Evolutionary conservation across 306 rosid genomes (phyloP).

Genomic region (Purshia tridentata): DNA sequence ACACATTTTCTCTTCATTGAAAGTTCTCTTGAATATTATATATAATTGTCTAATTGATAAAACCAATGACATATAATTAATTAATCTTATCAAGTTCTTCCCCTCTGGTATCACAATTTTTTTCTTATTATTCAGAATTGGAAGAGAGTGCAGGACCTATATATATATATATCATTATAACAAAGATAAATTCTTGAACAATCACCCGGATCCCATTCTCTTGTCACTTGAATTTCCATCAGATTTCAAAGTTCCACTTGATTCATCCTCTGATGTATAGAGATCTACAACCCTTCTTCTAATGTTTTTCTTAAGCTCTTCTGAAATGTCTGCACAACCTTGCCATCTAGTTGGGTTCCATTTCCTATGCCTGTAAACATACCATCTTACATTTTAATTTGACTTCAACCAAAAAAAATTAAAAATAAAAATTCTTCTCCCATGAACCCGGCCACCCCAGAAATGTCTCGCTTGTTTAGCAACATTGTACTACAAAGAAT

Average conservation of each 20-base stretch:
- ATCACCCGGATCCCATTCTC: slow-evolving; percentile 72
- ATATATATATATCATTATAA: no score
- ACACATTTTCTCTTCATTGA: no score
- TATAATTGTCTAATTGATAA: no score
- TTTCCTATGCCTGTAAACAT: slow-evolving; percentile 59
- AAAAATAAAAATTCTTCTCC: no score
- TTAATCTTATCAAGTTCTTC: slow-evolving; percentile 33
- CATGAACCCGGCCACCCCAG: no score
- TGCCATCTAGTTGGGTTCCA: slow-evolving; percentile 61
- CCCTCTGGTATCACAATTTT: slow-evolving; percentile 27
- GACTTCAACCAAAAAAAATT: slow-evolving; percentile 40
- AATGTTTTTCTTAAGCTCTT: slow-evolving; percentile 84
- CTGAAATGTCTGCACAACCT: slow-evolving; percentile 68
- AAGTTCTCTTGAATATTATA: no score
- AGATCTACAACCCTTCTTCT: slow-evolving; percentile 93
- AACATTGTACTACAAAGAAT: no score
- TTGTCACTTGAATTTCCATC: slow-evolving; percentile 73
- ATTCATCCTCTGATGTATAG: slow-evolving; percentile 83
- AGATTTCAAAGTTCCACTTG: slow-evolving; percentile 66
- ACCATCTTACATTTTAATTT: slow-evolving; percentile 65
- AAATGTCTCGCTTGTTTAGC: no score
- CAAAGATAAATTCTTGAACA: slow-evolving; percentile 24
- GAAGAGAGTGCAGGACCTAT: slow-evolving; percentile 29
- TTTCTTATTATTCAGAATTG: slow-evolving; percentile 33
- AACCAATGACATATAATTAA: no score